Percentiles rank a stretch among this genome's conserved stretches.
These are phyloP conservation scores for Hypoxylon crocopeplum DNA, from an alignment of 495 filamentous ascomycete genomes.

Conservation along the genomic window DNA sequence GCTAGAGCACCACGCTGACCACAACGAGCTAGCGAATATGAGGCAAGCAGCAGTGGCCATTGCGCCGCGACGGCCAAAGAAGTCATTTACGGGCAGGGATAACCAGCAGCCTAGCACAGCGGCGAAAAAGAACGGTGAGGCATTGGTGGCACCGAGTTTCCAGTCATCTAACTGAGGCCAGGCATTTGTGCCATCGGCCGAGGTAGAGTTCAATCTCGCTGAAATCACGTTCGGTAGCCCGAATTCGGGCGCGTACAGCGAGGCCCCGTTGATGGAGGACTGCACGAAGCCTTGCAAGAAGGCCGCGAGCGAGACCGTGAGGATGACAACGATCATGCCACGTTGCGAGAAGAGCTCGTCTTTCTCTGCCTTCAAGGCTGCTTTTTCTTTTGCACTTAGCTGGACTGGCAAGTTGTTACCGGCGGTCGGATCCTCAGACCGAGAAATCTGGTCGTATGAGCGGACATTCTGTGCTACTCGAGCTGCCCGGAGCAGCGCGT, in stretches of 20 bases:
- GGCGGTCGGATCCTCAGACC: constrained; percentile 13
- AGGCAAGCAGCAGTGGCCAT: constrained; percentile 38
- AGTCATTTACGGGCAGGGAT: constrained; percentile 40
- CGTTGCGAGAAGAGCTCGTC: constrained; percentile 33
- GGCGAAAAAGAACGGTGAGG: constrained; percentile 38
- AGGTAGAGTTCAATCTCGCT: not conserved
- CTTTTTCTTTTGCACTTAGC: constrained; percentile 31
- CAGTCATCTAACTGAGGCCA: constrained; percentile 7
- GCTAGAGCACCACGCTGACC: constrained; percentile 23
- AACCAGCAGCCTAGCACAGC: constrained; percentile 40
- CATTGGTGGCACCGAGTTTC: constrained; percentile 33
- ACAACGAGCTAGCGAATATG: constrained; percentile 40
- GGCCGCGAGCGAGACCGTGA: constrained; percentile 43
- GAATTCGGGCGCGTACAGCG: constrained; percentile 22
- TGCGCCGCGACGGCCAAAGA: constrained; percentile 39
- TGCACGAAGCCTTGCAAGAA: constrained; percentile 41
- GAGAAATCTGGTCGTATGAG: constrained; percentile 33
- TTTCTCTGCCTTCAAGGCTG: constrained; percentile 35
- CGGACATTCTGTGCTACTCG: constrained; percentile 39
- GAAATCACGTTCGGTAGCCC: constrained; percentile 7
- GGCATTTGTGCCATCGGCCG: too few relatives aligned
- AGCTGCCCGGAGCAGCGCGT: constrained; percentile 33
- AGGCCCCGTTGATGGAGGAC: constrained; percentile 39
- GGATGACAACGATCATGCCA: constrained; percentile 38
- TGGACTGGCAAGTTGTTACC: constrained; percentile 17